phyloP scores from a whole-genome alignment of 148 eudicot species.

The Gaultheria prostrata region DNA sequence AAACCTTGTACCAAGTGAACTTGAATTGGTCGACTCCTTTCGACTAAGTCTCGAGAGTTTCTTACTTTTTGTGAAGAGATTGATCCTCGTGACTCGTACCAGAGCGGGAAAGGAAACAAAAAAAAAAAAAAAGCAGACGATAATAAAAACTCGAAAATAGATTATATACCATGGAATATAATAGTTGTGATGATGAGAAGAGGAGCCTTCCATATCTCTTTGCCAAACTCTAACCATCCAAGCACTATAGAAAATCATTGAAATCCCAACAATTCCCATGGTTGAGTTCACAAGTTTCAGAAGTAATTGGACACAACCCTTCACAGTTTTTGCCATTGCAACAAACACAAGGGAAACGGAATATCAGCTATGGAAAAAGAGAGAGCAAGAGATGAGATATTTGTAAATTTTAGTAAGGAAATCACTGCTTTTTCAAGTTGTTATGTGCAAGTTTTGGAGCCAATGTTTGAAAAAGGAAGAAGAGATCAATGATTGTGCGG shows the following conservation, averaged over 20 bases:
- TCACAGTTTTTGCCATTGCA: constrained; percentile 16
- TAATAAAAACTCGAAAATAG: neutral
- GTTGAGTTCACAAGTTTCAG: constrained; percentile 31
- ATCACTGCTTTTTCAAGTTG: neutral
- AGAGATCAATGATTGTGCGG: neutral
- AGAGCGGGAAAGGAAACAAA: neutral
- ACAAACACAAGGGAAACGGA: neutral
- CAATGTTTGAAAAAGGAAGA: neutral
- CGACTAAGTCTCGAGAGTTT: neutral
- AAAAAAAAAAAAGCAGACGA: neutral
- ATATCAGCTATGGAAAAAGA: neutral
- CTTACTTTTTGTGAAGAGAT: neutral
- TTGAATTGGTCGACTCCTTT: neutral
- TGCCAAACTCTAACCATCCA: constrained; percentile 50
- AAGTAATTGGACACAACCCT: constrained; percentile 19
- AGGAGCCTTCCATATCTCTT: constrained; percentile 16
- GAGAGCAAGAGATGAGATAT: neutral
- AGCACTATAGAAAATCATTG: constrained; percentile 34
- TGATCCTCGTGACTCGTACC: neutral
- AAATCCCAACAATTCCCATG: constrained; percentile 34
- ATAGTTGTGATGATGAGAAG: neutral
- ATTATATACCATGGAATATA: constrained; percentile 20
- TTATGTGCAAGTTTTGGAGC: neutral
- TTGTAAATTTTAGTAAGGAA: neutral
- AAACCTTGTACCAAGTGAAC: no score